Conservation (phyloP, 768 basidiomycete species). For the Phallus indusiatus region DNA sequence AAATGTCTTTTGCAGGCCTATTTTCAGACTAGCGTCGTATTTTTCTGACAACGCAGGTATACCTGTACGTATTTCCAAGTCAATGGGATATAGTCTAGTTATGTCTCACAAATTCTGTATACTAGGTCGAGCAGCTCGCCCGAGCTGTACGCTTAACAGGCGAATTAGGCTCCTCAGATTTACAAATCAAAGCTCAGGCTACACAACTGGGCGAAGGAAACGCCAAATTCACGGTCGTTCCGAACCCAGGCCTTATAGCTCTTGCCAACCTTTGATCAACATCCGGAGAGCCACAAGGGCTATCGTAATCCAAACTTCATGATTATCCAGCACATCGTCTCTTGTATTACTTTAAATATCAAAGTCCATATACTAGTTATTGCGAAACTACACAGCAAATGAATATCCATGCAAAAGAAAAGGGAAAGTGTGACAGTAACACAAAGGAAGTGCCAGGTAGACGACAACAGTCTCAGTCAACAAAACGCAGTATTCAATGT, state of each 20-base stretch:
- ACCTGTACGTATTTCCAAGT: background rate
- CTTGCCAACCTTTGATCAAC: no score
- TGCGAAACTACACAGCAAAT: slow-evolving; percentile 6
- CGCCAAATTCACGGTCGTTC: background rate
- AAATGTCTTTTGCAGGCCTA: background rate
- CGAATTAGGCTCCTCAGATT: background rate
- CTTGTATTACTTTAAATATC: background rate
- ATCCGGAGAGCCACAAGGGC: no score
- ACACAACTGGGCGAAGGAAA: background rate
- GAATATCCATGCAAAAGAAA: slow-evolving; percentile 3
- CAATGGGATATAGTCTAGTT: no score
- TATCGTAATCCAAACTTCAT: background rate
- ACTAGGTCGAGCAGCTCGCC: background rate
- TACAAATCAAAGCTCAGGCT: background rate
- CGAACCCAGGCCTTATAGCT: background rate
- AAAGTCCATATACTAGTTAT: slow-evolving; percentile 5
- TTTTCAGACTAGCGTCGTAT: background rate
- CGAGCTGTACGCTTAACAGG: background rate
- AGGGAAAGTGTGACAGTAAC: background rate
- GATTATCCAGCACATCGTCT: background rate
- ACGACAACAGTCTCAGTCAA: background rate
- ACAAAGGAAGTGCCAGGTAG: background rate
- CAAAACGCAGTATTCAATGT: no score
- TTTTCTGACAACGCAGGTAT: background rate
- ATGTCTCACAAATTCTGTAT: background rate